A percentile compares a stretch with the other conserved stretches of the same genome.
Conservation (phyloP, 805 yeast species). For the Diddensiella santjacobensis region DNA sequence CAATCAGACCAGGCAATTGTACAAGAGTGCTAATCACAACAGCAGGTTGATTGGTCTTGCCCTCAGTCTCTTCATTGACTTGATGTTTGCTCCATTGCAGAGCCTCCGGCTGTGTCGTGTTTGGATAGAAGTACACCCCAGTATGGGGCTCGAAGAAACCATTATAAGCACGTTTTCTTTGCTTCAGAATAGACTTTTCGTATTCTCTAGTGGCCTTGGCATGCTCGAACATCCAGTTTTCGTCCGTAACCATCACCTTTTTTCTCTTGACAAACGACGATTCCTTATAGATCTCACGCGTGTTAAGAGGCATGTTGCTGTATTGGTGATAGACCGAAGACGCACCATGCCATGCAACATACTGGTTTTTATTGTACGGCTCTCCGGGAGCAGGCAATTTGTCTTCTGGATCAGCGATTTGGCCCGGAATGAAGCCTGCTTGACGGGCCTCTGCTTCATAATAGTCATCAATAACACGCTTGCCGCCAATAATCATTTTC, state of each 20-base stretch:
- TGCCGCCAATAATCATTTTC: conserved; percentile 72
- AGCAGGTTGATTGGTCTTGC: conserved; percentile 11
- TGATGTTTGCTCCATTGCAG: conserved; percentile 31
- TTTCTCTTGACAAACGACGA: conserved; percentile 25
- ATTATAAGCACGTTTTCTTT: conserved; percentile 45
- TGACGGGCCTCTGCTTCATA: conserved; percentile 56
- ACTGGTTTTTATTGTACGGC: conserved; percentile 46
- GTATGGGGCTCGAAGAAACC: conserved; percentile 81
- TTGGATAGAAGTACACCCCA: conserved; percentile 73
- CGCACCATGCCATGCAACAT: conserved; percentile 52
- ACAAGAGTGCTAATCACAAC: conserved; percentile 21
- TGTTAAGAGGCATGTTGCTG: conserved; percentile 27
- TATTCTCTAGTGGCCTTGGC: conserved; percentile 73
- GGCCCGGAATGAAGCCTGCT: conserved; percentile 68
- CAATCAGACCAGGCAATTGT: conserved; percentile 44
- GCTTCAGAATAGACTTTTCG: conserved; percentile 58
- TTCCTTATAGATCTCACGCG: conserved; percentile 25
- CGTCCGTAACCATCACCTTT: conserved; percentile 47
- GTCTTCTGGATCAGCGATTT: conserved; percentile 65
- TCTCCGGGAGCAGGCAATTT: conserved; percentile 40
- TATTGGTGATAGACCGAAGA: conserved; percentile 39
- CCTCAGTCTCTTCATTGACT: conserved; percentile 28
- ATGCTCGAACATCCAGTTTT: conserved; percentile 81
- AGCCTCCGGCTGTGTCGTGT: conserved; percentile 65
- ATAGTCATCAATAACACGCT: conserved; percentile 80